Conservation (phyloP, 139 green algal genomes). For the Haematococcus lacustris region DNA sequence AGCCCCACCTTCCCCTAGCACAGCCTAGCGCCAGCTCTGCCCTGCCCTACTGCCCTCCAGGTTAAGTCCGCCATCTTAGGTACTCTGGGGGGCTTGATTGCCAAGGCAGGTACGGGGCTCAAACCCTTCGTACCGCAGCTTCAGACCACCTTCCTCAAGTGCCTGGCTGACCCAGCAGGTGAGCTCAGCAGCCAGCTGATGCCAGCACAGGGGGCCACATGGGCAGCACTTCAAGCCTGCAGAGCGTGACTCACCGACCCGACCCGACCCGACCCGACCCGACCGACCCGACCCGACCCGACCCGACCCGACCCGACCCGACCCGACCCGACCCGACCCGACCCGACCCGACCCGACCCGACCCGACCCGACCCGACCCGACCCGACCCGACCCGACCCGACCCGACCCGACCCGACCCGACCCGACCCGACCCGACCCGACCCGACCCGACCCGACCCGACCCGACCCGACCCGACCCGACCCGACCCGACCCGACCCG, state of each 20-base stretch:
- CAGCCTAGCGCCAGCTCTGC: no score
- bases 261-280: neutral
- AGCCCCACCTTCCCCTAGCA: neutral
- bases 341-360: neutral
- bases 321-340: neutral
- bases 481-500: neutral
- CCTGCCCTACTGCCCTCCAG: constrained; percentile 35
- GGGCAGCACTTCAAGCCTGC: neutral
- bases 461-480: neutral
- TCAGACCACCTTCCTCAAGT: constrained; percentile 97
- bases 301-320: neutral
- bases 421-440: neutral
- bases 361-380: neutral
- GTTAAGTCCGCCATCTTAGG: constrained; percentile 85
- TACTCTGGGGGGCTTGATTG: constrained; percentile 81
- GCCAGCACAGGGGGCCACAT: neutral
- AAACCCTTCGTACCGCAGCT: constrained; percentile 97
- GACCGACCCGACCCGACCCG: neutral
- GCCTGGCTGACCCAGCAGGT: constrained; percentile 68
- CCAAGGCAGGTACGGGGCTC: constrained; percentile 73
- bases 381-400: neutral
- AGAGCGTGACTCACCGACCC: neutral
- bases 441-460: neutral
- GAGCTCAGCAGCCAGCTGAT: neutral
- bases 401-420: neutral